Conservation (phyloP, 768 basidiomycete genomes). For the Podaxis sp. region DNA sequence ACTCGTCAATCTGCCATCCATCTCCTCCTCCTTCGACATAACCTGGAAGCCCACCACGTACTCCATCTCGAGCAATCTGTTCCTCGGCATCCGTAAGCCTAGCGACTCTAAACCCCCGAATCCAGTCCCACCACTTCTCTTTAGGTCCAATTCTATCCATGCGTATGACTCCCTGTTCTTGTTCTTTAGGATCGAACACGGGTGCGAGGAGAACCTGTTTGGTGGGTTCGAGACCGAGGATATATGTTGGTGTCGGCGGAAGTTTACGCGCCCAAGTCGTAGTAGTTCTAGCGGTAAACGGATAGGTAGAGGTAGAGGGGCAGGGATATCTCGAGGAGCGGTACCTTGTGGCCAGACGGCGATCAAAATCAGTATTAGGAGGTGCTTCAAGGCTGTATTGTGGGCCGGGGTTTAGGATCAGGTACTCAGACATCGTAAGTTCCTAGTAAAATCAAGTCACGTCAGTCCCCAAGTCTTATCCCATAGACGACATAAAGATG, state of each 20-base stretch:
- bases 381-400: neutral
- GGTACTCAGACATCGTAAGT: conserved; percentile 3
- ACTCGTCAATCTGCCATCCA: neutral
- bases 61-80: neutral
- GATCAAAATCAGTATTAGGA: too few relatives aligned
- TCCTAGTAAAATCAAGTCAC: neutral
- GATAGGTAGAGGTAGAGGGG: neutral
- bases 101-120: neutral
- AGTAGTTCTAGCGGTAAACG: neutral
- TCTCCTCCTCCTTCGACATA: neutral
- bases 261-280: neutral
- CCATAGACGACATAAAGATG: neutral
- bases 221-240: neutral
- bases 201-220: conserved; percentile 5
- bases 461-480: too few relatives aligned
- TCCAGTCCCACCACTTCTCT: conserved; percentile 4
- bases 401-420: neutral
- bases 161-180: neutral
- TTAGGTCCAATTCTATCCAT: neutral
- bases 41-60: neutral
- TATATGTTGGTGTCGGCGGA: neutral
- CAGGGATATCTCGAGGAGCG: neutral
- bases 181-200: neutral
- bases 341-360: too few relatives aligned
- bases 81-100: neutral